These are phyloP conservation scores for Davidsoniella eucalypti DNA, from an alignment of 2,329 filamentous ascomycete species.

Conservation along the genomic window DNA sequence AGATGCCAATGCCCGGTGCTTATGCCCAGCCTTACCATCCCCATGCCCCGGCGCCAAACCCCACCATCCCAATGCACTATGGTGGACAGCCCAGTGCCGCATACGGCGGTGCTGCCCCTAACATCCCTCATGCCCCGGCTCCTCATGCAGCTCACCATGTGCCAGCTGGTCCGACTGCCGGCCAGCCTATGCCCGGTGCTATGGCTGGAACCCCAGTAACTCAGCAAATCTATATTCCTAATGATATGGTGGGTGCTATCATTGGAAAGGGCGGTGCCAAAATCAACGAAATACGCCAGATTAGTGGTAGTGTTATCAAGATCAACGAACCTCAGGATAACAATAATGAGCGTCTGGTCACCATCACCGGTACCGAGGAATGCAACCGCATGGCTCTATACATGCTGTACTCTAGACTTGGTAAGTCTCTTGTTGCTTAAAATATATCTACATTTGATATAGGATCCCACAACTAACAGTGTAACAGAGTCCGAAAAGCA, in stretches of 20 bases:
- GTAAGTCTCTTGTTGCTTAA: conserved; percentile 31
- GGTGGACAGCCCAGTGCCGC: conserved; percentile 52
- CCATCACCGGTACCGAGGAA: conserved; percentile 92
- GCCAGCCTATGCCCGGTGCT: conserved; percentile 55
- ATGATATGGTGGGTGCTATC: conserved; percentile 98
- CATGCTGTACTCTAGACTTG: conserved; percentile 95
- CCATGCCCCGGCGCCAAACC: conserved; percentile 43
- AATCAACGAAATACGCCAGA: conserved; percentile 97
- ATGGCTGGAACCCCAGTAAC: conserved; percentile 54
- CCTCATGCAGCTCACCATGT: conserved; percentile 40
- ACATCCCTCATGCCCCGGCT: conserved; percentile 54
- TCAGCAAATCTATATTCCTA: conserved; percentile 97
- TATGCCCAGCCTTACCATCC: conserved; percentile 54
- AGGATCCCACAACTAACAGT: conserved; percentile 13
- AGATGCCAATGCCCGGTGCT: conserved; percentile 60
- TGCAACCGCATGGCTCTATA: conserved; percentile 99
- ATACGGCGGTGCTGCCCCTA: conserved; percentile 59
- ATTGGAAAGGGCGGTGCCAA: conserved; percentile 97
- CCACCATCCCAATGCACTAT: conserved; percentile 62
- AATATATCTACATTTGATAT: background rate
- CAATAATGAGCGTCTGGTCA: conserved; percentile 94
- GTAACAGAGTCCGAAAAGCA: conserved; percentile 29
- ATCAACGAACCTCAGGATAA: conserved; percentile 99
- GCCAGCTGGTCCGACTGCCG: conserved; percentile 28
- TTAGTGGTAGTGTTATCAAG: conserved; percentile 96